phyloP scores from a whole-genome alignment of 371 early-diverging fungal species.

The Blakeslea trispora region DNA sequence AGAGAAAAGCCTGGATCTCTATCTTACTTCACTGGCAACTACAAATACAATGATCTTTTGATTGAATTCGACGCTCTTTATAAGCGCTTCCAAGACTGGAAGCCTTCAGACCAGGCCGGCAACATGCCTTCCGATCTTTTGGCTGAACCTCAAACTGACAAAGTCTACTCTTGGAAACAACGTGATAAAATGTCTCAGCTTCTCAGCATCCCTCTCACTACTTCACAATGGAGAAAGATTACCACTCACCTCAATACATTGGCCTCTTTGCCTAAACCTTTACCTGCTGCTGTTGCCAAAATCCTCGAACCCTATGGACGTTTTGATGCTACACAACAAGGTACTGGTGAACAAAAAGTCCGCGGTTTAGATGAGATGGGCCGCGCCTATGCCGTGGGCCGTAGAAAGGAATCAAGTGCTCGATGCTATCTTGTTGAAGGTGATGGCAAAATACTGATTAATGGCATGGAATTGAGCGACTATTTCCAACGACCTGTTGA shows the following conservation, averaged over 20 bases:
- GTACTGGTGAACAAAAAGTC: slow-evolving; percentile 23
- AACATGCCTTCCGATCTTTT: slow-evolving; percentile 8
- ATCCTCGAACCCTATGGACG: slow-evolving; percentile 50
- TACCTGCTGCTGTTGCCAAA: slow-evolving; percentile 47
- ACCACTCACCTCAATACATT: slow-evolving; percentile 52
- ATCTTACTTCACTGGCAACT: slow-evolving; percentile 91
- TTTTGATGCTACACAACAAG: slow-evolving; percentile 28
- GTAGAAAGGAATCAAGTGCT: slow-evolving; percentile 86
- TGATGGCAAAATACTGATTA: slow-evolving; percentile 77
- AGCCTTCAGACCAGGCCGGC: slow-evolving; percentile 10
- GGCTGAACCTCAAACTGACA: slow-evolving; percentile 10
- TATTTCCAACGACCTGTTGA: slow-evolving; percentile 77
- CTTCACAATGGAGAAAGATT: slow-evolving; percentile 68
- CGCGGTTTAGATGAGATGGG: slow-evolving; percentile 75
- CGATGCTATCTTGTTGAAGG: slow-evolving; percentile 82
- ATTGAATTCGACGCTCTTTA: slow-evolving; percentile 70
- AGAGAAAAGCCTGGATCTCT: slow-evolving; percentile 67
- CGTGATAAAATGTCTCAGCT: slow-evolving; percentile 57
- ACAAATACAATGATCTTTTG: slow-evolving; percentile 75
- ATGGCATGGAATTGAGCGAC: slow-evolving; percentile 74
- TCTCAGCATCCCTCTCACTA: slow-evolving; percentile 60
- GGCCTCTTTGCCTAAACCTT: slow-evolving; percentile 56
- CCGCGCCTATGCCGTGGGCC: slow-evolving; percentile 78
- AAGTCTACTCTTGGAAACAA: slow-evolving; percentile 54
- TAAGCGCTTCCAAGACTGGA: slow-evolving; percentile 45